Conservation (phyloP, 306 rosid species). For the Geum urbanum region DNA sequence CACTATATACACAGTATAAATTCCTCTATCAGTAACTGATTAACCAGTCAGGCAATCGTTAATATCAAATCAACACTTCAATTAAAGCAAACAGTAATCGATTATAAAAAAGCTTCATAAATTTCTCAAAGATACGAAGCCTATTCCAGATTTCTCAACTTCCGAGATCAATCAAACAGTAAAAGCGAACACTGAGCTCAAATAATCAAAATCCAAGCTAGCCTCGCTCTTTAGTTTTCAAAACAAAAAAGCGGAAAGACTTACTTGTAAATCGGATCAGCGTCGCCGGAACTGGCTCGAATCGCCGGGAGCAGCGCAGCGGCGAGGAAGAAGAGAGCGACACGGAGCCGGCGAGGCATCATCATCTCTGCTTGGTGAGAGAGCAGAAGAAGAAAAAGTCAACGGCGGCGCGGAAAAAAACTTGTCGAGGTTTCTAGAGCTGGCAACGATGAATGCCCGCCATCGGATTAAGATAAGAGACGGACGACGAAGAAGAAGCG, state of each 20-base stretch:
- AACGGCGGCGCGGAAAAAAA: conserved; percentile 21
- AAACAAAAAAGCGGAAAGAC: background rate
- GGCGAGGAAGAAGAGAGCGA: conserved; percentile 33
- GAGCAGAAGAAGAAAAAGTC: conserved; percentile 28
- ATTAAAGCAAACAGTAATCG: background rate
- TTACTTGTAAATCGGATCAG: conserved; percentile 78
- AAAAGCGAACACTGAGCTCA: background rate
- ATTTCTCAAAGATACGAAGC: background rate
- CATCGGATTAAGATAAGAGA: conserved; percentile 7
- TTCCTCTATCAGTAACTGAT: background rate
- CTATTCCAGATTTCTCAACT: conserved; percentile 2
- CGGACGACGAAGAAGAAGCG: background rate
- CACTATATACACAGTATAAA: background rate
- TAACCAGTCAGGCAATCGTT: background rate
- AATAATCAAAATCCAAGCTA: background rate
- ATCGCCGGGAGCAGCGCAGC: conserved; percentile 31
- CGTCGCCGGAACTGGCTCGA: conserved; percentile 62
- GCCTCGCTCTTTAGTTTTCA: background rate
- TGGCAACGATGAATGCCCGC: conserved; percentile 25
- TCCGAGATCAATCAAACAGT: conserved; percentile 12
- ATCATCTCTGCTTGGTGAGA: conserved; percentile 18
- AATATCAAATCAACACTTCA: background rate
- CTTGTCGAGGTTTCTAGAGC: conserved; percentile 38
- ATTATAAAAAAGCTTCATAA: background rate
- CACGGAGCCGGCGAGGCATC: conserved; percentile 49